These are phyloP conservation scores for Chamaecyparis obtusa DNA, from an alignment of 75 land plant genomes.

Conservation along the genomic window DNA sequence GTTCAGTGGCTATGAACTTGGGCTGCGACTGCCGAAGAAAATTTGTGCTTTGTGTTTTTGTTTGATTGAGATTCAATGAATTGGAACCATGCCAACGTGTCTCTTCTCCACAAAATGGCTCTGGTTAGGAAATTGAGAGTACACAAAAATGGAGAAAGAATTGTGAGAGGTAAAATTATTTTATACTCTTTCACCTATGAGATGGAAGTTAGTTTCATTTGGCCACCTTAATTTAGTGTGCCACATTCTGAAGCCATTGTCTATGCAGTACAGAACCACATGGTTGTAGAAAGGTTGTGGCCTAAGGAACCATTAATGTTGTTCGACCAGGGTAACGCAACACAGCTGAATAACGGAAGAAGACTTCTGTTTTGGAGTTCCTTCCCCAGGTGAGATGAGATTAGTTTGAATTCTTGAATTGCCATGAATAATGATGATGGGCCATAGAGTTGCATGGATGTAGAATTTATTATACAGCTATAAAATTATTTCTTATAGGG, in stretches of 20 bases:
- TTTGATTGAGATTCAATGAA: no score
- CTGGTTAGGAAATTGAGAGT: slow-evolving; percentile 80
- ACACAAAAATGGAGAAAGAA: slow-evolving; percentile 77
- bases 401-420: slow-evolving; percentile 9
- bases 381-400: slow-evolving; percentile 36
- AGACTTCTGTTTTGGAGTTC: slow-evolving; percentile 31
- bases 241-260: neutral
- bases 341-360: slow-evolving; percentile 38
- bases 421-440: neutral
- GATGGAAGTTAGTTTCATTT: neutral
- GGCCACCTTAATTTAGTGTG: neutral
- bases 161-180: slow-evolving; percentile 68
- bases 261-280: neutral
- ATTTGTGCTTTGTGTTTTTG: no score
- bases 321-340: slow-evolving; percentile 66
- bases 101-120: no score
- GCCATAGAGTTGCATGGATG: neutral
- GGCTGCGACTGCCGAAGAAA: no score
- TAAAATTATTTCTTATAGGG: neutral
- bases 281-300: slow-evolving; percentile 17
- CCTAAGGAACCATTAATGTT: slow-evolving; percentile 75
- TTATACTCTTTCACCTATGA: neutral
- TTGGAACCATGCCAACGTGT: no score
- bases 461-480: neutral
- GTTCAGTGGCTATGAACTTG: no score